Evolutionary conservation across 495 filamentous ascomycete genomes (phyloP), one percentile per base, ranked within the genome.

Genomic region (Pyronema domesticum): DNA sequence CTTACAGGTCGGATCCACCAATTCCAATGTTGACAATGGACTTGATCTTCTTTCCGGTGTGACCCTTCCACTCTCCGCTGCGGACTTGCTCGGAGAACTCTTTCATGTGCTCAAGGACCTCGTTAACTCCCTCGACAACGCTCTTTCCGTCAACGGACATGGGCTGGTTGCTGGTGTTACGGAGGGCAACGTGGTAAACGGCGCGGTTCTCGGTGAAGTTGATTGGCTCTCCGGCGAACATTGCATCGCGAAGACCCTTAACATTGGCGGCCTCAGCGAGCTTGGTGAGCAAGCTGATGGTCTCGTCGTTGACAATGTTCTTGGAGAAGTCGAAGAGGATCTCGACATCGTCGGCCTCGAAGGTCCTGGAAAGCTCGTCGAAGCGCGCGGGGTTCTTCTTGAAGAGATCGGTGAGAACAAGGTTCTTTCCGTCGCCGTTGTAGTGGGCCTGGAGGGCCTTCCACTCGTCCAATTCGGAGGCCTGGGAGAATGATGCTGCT

Each of bases 261-360:
- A 98, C 65, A 60, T 80, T 78, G 52, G 88, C 88, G 70, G 96
- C 83, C 72, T 91, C 79, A 55, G 91, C 91, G 19, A 98, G 77
- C 72, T 91, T 75, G 58, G 95, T 76, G 39, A 98, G 73, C 50
- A 93, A 72, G 51, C 77, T 72, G n/a, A 96, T 70, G 4, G 91
- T 98, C 67, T 95, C 86, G 51, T 94, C 85, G 56, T 81, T 94
- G 55, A 98, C 69, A 70, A 96, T 86, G 76, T 98, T 98, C 80
- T 98, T 98, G 72, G 83, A 89, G 76, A 95, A 98, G 71, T 98
- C 91, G 68, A 96, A 98, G 37, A 96, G 77, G 66, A 86, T 89
- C 57, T 95, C 86, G 51, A 68, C 71, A 54, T 65, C 70, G 67
- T 88, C 84, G 33, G 79, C 80, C 45, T 76, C 68, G 73, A 98